Base-by-base conservation (phyloP, 2,329 filamentous ascomycete genomes). In the Alternaria brassicae region DNA sequence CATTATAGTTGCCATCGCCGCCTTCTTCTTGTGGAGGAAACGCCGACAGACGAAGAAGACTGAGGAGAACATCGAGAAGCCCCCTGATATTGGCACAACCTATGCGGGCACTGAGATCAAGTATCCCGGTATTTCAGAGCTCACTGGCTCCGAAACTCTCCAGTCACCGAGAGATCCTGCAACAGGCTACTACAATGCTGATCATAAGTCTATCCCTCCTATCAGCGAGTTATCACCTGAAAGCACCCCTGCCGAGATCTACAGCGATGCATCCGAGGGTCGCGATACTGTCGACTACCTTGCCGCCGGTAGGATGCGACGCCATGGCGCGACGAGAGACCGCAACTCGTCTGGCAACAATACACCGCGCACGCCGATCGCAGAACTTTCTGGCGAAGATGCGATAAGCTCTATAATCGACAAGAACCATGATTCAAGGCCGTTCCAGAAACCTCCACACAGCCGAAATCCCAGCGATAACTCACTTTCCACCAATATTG, bases 221-320 rank as follows among this genome's bases (percentile, higher is more conserved):
- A 75, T 77, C 54, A 72, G 66, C 48, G 75, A 78, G 42, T 67
- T 77, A 66, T 70, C 67, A 3, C 69, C 69, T 3, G 73, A 76
- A 3, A 72, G 68, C n/a, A 68, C 70, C 12, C 73, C 74, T 0
- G 71, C 68, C 1, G 75, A 77, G 51, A 51, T 78, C n/a, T 76
- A 74, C 40, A 74, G 71, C 17, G 73, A 73, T 8, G 73, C 73
- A 7, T 52, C 60, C 10, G 61, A 69, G 13, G 62, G 60, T 13
- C 37, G 54, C 27, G 55, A 58, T 9, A 44, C 49, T 12, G 45
- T 32, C 4, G 73, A 76, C 28, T 77, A 76, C 53, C 76, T 77
- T 49, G 58, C 62, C 4, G 49, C 54, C 10, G 66, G 61, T n/a
- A 68, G 60, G 23, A 49, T 63, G 7, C 60, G 67, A 51, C 57